A percentile compares a stretch with the other conserved stretches of the same genome.
Evolutionary conservation across 768 basidiomycete genomes (phyloP).

Genomic region (Mycena rosella): DNA sequence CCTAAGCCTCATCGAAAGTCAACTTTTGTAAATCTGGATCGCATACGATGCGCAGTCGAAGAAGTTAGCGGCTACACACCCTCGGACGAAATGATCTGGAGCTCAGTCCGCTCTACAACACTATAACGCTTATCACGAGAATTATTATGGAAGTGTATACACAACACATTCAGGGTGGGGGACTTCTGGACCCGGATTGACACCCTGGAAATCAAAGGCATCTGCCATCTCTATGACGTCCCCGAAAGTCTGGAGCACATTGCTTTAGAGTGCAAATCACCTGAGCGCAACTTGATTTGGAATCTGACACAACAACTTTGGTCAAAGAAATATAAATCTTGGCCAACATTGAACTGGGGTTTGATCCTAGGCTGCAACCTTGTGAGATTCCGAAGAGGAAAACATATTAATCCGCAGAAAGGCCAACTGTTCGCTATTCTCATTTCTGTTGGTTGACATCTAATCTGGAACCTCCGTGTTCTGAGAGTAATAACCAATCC

Average conservation of each 20-base stretch:
- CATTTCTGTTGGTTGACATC: too few species aligned
- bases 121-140: conserved; percentile 3
- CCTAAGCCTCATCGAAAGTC: background rate
- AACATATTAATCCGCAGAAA: too few species aligned
- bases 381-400: too few species aligned
- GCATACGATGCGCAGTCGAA: background rate
- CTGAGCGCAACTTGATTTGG: background rate
- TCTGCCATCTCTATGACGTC: too few species aligned
- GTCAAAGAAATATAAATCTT: background rate
- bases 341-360: background rate
- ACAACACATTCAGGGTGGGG: conserved; percentile 22
- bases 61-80: background rate
- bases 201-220: background rate
- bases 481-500: background rate
- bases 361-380: background rate
- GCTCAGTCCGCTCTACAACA: conserved; percentile 1
- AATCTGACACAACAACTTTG: conserved; percentile 7
- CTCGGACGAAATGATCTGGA: conserved; percentile 13
- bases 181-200: conserved; percentile 6
- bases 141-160: conserved; percentile 17
- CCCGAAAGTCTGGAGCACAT: too few species aligned
- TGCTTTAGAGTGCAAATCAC: too few species aligned
- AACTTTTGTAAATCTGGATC: conserved; percentile 9
- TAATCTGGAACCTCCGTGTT: conserved; percentile 9
- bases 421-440: too few species aligned